Evolutionary conservation across 352 stramenopile genomes (phyloP).

Genomic region (Pythium graminicola): DNA sequence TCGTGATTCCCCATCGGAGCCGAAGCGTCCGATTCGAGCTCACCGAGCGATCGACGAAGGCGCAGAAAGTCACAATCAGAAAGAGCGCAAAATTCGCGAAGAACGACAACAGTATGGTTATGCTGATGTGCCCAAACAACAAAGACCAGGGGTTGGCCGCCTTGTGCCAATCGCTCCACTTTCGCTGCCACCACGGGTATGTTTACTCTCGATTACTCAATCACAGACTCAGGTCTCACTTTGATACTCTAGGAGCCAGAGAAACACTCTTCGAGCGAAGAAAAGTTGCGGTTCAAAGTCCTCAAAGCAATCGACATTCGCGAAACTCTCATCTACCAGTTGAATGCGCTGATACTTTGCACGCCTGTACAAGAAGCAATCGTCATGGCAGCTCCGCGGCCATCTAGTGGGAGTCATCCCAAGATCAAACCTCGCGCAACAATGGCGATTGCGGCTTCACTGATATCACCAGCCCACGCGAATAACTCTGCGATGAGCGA

Average conservation of each 20-base stretch:
- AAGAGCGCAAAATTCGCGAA: constrained; percentile 46
- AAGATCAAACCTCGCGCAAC: constrained; percentile 19
- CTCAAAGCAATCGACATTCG: constrained; percentile 58
- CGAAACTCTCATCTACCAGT: constrained; percentile 62
- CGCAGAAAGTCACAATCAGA: constrained; percentile 13
- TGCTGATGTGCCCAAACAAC: neutral
- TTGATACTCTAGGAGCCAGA: constrained; percentile 18
- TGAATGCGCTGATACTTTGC: constrained; percentile 63
- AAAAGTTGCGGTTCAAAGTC: constrained; percentile 65
- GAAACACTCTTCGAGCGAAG: constrained; percentile 37
- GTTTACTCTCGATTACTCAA: constrained; percentile 11
- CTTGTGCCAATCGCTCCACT: constrained; percentile 35
- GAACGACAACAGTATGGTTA: constrained; percentile 49
- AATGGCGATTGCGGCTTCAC: constrained; percentile 16
- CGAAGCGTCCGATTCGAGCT: constrained; percentile 34
- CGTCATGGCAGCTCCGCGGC: constrained; percentile 43
- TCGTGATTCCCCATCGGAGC: constrained; percentile 40
- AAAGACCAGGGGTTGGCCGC: constrained; percentile 14
- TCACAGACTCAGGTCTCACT: neutral
- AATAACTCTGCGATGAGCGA: constrained; percentile 47
- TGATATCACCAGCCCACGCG: neutral
- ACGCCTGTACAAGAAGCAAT: constrained; percentile 52
- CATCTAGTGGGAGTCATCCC: constrained; percentile 2
- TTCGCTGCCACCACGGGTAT: constrained; percentile 22
- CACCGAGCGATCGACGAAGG: constrained; percentile 7